Conservation (phyloP, 768 basidiomycete genomes). For the Mycena metata region DNA sequence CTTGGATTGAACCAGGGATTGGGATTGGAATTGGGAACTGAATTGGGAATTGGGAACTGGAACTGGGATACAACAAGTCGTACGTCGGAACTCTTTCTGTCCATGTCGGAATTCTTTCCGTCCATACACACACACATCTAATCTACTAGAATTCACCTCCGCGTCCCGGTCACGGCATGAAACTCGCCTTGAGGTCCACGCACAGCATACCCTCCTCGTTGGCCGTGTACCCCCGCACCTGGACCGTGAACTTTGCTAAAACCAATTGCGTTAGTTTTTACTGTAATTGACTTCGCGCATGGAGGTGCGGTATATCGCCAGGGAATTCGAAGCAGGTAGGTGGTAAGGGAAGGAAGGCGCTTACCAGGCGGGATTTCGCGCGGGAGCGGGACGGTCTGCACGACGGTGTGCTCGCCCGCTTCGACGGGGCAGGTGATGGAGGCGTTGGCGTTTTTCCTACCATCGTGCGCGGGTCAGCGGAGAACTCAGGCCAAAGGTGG, state of each 20-base stretch:
- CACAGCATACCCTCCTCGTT: conserved; percentile 86
- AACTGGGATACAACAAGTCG: no score
- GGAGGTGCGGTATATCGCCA: no score
- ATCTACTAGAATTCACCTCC: not conserved
- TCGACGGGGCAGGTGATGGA: conserved; percentile 89
- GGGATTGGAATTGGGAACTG: no score
- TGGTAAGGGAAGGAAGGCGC: conserved; percentile 37
- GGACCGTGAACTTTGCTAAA: conserved; percentile 85
- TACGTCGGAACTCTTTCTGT: no score
- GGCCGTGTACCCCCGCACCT: conserved; percentile 75
- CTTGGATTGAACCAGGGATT: no score
- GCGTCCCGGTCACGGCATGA: conserved; percentile 44
- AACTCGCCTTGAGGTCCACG: conserved; percentile 82
- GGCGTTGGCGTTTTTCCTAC: conserved; percentile 69
- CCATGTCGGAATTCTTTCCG: no score
- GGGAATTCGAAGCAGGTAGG: no score
- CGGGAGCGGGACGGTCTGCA: conserved; percentile 89
- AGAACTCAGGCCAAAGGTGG: not conserved
- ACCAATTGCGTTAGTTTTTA: conserved; percentile 25
- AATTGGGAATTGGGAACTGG: no score
- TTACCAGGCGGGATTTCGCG: conserved; percentile 89
- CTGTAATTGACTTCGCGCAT: no score
- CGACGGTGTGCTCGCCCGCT: conserved; percentile 76
- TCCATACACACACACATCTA: no score
- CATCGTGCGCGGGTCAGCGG: no score